Conservation (phyloP, 2,329 filamentous ascomycete genomes). For the Lasiodiplodia citricola region DNA sequence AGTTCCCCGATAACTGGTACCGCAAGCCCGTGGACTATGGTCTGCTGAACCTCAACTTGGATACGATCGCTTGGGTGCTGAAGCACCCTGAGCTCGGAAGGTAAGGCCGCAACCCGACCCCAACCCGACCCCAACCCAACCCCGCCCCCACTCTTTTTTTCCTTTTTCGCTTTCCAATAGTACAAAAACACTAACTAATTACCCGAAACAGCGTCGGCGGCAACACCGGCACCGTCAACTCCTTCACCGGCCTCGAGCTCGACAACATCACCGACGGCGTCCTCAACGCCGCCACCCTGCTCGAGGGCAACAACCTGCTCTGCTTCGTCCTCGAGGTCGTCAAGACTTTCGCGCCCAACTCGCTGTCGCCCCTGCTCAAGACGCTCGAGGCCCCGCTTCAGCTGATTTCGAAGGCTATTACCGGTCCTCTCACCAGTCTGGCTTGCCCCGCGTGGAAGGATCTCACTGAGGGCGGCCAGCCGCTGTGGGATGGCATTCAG, state of each 20-base stretch:
- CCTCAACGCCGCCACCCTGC: constrained; percentile 39
- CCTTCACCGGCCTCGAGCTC: constrained; percentile 55
- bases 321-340: constrained; percentile 45
- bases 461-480: constrained; percentile 26
- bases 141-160: background rate
- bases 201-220: constrained; percentile 51
- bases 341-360: constrained; percentile 42
- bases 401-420: constrained; percentile 32
- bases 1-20: constrained; percentile 61
- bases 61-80: constrained; percentile 45
- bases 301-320: constrained; percentile 47
- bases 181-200: too few species aligned
- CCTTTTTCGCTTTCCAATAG: background rate
- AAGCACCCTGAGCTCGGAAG: constrained; percentile 47
- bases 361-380: constrained; percentile 37
- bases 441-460: constrained; percentile 36
- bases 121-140: too few species aligned
- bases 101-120: constrained; percentile 21
- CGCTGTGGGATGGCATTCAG: constrained; percentile 24
- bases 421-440: constrained; percentile 33
- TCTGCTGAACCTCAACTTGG: constrained; percentile 50
- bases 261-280: constrained; percentile 51
- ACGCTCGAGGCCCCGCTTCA: constrained; percentile 34
- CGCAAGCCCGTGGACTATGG: constrained; percentile 53
- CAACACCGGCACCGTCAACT: constrained; percentile 58